Conservation (phyloP, 257 asterid genomes). For the Rauvolfia tetraphylla region DNA sequence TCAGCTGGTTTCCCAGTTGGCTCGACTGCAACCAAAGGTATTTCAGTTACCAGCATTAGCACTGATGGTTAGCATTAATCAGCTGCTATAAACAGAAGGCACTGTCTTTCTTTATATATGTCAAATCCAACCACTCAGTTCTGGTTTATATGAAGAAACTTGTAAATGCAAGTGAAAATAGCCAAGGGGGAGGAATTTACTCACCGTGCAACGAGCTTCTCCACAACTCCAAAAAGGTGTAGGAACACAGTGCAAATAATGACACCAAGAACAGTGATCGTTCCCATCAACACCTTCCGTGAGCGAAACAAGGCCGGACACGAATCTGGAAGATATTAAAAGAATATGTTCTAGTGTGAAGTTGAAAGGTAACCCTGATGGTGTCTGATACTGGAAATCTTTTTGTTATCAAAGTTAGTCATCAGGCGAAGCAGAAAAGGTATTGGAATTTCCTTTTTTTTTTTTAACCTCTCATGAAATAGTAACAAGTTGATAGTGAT, state of each 20-base stretch:
- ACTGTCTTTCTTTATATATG: too few relatives aligned
- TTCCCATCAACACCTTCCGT: constrained; percentile 67
- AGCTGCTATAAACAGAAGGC: too few relatives aligned
- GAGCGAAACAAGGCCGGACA: constrained; percentile 39
- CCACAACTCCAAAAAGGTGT: constrained; percentile 79
- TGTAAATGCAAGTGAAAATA: too few relatives aligned
- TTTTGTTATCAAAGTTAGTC: too few relatives aligned
- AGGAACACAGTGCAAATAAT: constrained; percentile 76
- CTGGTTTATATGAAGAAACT: too few relatives aligned
- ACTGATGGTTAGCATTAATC: neutral
- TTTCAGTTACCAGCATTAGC: neutral
- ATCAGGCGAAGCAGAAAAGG: neutral
- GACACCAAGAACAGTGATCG: constrained; percentile 86
- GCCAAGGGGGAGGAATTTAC: neutral
- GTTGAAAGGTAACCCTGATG: too few relatives aligned
- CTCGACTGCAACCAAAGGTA: constrained; percentile 38
- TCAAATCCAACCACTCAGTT: too few relatives aligned
- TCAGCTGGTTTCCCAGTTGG: constrained; percentile 39
- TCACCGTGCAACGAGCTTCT: constrained; percentile 64
- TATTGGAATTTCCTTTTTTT: too few relatives aligned
- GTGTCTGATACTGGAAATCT: too few relatives aligned
- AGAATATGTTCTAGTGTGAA: too few relatives aligned
- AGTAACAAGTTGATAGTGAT: too few relatives aligned
- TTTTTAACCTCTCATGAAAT: too few relatives aligned
- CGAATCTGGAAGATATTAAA: constrained; percentile 34